phyloP scores from a whole-genome alignment of 2,329 filamentous ascomycete genomes.

The Rhinocladiella similis region DNA sequence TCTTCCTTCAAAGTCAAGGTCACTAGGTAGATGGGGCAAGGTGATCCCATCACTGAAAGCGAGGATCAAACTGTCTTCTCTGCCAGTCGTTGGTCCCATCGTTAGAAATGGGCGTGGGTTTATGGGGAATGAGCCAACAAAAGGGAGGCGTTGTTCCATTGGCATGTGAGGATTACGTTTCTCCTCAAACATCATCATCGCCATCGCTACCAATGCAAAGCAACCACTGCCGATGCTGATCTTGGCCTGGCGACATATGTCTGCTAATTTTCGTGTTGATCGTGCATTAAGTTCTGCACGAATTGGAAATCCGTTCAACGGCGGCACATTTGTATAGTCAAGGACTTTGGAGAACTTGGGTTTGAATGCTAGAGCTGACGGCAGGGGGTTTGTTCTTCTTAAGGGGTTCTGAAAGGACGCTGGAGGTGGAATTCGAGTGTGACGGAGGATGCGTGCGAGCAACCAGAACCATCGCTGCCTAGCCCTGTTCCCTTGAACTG shows the following conservation, averaged over 20 bases:
- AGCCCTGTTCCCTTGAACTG: slow-evolving; percentile 14
- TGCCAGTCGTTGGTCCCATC: slow-evolving; percentile 18
- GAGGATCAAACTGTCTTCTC: slow-evolving; percentile 27
- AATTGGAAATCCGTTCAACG: slow-evolving; percentile 20
- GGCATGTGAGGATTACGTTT: slow-evolving; percentile 18
- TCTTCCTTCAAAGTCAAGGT: slow-evolving; percentile 22
- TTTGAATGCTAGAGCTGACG: slow-evolving; percentile 4
- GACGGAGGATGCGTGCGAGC: slow-evolving; percentile 24
- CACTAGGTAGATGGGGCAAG: slow-evolving; percentile 21
- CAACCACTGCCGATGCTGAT: slow-evolving; percentile 26
- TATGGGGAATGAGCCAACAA: slow-evolving; percentile 28
- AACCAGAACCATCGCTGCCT: slow-evolving; percentile 27
- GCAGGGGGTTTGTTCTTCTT: slow-evolving; percentile 4
- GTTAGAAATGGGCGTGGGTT: slow-evolving; percentile 26
- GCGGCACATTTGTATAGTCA: slow-evolving; percentile 21
- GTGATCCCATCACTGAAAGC: slow-evolving; percentile 29
- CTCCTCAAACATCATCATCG: slow-evolving; percentile 29
- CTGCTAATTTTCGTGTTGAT: slow-evolving; percentile 15
- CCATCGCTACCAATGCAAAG: slow-evolving; percentile 27
- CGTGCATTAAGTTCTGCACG: slow-evolving; percentile 10
- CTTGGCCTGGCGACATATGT: slow-evolving; percentile 20
- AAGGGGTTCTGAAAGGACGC: slow-evolving; percentile 28
- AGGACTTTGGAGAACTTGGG: slow-evolving; percentile 18
- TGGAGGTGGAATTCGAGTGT: slow-evolving; percentile 18
- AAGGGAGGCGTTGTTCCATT: slow-evolving; percentile 16